Evolutionary conservation across 148 eudicot genomes (phyloP), one percentile per base, ranked within the genome.

Genomic region (Rhododendron kiyosumense): DNA sequence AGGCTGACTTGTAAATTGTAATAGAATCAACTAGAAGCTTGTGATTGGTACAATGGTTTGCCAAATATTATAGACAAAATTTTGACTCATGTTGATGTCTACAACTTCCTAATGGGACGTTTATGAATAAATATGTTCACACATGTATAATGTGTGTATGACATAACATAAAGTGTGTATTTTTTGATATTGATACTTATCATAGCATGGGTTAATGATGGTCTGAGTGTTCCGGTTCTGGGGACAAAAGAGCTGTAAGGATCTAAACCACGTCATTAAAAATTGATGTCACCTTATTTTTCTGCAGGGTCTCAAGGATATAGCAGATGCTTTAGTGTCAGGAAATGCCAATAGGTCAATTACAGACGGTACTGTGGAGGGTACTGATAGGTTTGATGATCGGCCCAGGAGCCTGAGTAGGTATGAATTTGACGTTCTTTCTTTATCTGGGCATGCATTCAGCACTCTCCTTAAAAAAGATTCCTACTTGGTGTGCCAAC

Each of bases 221-320:
- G 20, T 43, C 63, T 36, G 48, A 32, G 24, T 41, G 26, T 36
- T 36, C 28, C 13, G 0, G 45, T 15, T 69, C 38, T 26, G 6
- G 54, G 30, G 14, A 81, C 54, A 24, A 43, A 7, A n/a, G 7
- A 48, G 45, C 78, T 48, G 17, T 46, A 74, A 83, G 28, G 78
- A 83, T 69, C 41, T 59, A 17, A 17, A 20, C 48, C 12, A 49
- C 2, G 10, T 49, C 7, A 4, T 51, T 49, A 14, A 52, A 48
- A 51, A n/a, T 65, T 74, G 77, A 74, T 46, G 88, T 14, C 0
- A 28, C 3, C 54, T 85, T 41, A 59, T 54, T 59, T 81, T 48
- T 61, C 59, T 90, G 59, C 89, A 91, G 92, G 94, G 93, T 48
- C 92, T 91, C 63, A 88, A 86, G 85, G 94, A 89, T 67, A 81